A percentile compares a stretch with the other conserved stretches of the same genome.
Conservation (phyloP, 768 basidiomycete genomes). For the Pisolithus albus region DNA sequence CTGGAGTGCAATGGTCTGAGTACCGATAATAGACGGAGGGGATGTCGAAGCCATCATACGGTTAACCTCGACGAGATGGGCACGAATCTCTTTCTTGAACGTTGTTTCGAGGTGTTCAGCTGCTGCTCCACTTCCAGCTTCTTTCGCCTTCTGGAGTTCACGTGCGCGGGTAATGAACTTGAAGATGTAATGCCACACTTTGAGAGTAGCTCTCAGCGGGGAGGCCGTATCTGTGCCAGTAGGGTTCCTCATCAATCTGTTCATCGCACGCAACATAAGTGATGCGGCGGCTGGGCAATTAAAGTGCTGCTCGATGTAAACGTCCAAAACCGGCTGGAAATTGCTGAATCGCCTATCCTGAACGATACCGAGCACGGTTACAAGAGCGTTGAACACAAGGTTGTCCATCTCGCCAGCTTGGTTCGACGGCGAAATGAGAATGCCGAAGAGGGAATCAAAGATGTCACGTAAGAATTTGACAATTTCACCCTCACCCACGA, state of each 20-base stretch:
- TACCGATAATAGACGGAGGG: constrained; percentile 88
- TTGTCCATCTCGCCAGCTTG: constrained; percentile 74
- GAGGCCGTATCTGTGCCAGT: constrained; percentile 67
- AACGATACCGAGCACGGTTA: constrained; percentile 86
- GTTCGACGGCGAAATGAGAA: constrained; percentile 71
- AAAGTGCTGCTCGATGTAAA: constrained; percentile 91
- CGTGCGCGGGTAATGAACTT: constrained; percentile 89
- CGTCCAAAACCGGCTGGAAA: constrained; percentile 88
- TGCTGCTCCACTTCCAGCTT: constrained; percentile 71
- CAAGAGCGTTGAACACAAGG: constrained; percentile 83
- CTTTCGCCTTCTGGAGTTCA: constrained; percentile 78
- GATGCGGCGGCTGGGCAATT: constrained; percentile 71
- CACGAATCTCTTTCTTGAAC: constrained; percentile 77
- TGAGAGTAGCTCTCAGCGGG: constrained; percentile 78
- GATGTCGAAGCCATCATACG: constrained; percentile 78
- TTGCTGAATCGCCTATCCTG: constrained; percentile 93
- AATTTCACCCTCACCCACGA: constrained; percentile 91
- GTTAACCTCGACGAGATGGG: constrained; percentile 76
- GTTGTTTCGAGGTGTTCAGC: constrained; percentile 78
- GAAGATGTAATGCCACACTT: constrained; percentile 97
- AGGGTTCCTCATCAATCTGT: constrained; percentile 68
- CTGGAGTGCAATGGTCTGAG: constrained; percentile 89
- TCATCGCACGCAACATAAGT: constrained; percentile 85
- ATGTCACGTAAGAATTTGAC: constrained; percentile 88
- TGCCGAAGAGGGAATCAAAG: constrained; percentile 89